Evolutionary conservation across 805 yeast genomes (phyloP), one percentile per base, ranked within the genome.

Genomic region (Priceomyces fermenticarens): DNA sequence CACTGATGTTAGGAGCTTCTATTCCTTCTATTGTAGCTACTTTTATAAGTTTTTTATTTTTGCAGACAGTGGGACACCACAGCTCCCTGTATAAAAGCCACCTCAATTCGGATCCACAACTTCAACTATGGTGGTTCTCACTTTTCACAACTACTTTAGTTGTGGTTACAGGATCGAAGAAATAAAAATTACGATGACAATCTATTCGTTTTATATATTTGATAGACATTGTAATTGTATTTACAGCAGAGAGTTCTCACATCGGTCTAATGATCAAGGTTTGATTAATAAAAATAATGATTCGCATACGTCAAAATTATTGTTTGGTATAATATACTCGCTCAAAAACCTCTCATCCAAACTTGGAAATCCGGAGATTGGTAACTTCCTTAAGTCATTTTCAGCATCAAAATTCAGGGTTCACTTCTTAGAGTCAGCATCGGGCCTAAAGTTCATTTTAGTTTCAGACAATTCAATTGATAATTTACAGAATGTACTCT

Each of bases 191-290:
- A 14, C 15, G 11, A 51, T 80, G 86, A 77, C 85, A 30, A 80
- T 89, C 35, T 83, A 83, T 65, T 86, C 96, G 9, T 85, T 90
- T 57, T 87, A 89, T 86, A 78, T 91, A 41, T 91, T 85, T 58
- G 97, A 91, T 60, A 77, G 93, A 58, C 97, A 91, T 64, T 87
- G 97, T 63, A 67, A 85, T 47, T 90, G 98, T 61, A 80, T 91
- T 13, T 91, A 79, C 63, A 78, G 78, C 47, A 70, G 95, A 39
- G 95, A 87, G 58, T 90, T 53, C 46, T 39, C 46, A 15, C 52
- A 36, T 38, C 29, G 32, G 20, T 35, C 23, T 27, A 43, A 26
- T 29, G 44, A 38, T 26, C 40, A 44, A n/a, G 62, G 63, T 12
- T 28, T 52, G 7, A 53, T 61, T 39, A 83, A 82, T 52, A 65